Conservation (phyloP, 495 filamentous ascomycete species). For the Neurospora sp. region DNA sequence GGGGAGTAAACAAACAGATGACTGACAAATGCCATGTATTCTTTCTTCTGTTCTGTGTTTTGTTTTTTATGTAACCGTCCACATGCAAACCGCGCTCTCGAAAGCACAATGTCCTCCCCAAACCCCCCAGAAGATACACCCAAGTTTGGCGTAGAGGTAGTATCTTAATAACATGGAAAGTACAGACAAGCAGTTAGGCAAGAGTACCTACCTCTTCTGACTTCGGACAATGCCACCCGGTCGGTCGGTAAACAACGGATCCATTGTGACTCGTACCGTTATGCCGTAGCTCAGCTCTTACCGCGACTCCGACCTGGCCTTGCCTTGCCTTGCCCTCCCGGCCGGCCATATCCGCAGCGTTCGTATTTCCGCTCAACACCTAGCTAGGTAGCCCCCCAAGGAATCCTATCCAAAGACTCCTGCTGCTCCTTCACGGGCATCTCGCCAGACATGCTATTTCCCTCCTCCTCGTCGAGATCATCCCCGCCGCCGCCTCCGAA, state of each 20-base stretch:
- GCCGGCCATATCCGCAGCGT: not conserved
- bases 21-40: not conserved
- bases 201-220: not conserved
- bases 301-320: not conserved
- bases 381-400: constrained; percentile 13
- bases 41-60: not conserved
- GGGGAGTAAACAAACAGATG: not conserved
- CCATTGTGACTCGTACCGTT: not conserved
- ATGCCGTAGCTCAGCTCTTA: not conserved
- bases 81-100: not conserved
- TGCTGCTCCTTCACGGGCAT: not conserved
- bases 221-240: not conserved
- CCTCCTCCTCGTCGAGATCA: constrained; percentile 10
- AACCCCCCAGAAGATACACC: too few species aligned
- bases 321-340: not conserved
- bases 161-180: not conserved
- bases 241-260: not conserved
- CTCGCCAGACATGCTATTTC: constrained; percentile 1
- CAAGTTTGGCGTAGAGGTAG: too few species aligned
- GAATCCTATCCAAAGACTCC: constrained; percentile 20
- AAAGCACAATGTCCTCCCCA: not conserved
- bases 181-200: not conserved
- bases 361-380: constrained; percentile 8
- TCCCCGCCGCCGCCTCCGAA: constrained; percentile 25
- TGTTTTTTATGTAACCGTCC: not conserved